These are phyloP conservation scores for Anthoceros angustus DNA, from an alignment of 225 moss, liverwort and hornwort genomes.

Conservation along the genomic window DNA sequence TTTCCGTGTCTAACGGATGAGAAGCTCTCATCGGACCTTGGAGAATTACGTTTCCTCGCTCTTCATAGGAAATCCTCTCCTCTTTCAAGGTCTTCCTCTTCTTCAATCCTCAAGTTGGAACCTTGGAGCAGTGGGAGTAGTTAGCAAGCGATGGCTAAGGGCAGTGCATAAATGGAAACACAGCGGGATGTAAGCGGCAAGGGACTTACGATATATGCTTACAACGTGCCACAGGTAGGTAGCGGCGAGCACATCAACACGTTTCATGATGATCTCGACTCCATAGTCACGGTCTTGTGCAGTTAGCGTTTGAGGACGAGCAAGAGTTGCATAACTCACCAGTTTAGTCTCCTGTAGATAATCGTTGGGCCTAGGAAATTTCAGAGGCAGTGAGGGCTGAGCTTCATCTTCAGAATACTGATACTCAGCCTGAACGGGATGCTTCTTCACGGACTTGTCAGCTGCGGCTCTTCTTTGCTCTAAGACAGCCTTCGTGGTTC, in stretches of 20 bases:
- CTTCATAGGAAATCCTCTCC: too few relatives aligned
- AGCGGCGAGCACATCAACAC: not conserved
- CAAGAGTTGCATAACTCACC: not conserved
- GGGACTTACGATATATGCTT: not conserved
- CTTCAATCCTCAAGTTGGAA: not conserved
- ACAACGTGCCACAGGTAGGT: not conserved
- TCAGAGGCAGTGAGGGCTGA: not conserved
- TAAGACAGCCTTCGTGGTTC: not conserved
- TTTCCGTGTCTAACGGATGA: too few relatives aligned
- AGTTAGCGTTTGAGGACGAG: not conserved
- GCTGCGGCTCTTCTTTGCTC: not conserved
- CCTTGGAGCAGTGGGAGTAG: not conserved
- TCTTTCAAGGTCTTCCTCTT: not conserved
- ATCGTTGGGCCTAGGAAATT: not conserved
- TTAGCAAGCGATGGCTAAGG: not conserved
- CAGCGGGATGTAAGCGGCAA: not conserved
- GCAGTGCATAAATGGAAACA: not conserved
- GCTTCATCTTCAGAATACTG: not conserved
- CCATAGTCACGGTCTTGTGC: not conserved
- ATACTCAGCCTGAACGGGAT: not conserved
- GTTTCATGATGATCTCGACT: not conserved
- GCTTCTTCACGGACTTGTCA: not conserved
- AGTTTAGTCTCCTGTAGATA: not conserved
- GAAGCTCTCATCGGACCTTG: too few relatives aligned
- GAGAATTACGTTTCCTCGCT: too few relatives aligned